A percentile compares a stretch with the other conserved stretches of the same genome.
Evolutionary conservation across 192 early-diverging fungal species (phyloP).

Genomic region (Coemansia sp.): DNA sequence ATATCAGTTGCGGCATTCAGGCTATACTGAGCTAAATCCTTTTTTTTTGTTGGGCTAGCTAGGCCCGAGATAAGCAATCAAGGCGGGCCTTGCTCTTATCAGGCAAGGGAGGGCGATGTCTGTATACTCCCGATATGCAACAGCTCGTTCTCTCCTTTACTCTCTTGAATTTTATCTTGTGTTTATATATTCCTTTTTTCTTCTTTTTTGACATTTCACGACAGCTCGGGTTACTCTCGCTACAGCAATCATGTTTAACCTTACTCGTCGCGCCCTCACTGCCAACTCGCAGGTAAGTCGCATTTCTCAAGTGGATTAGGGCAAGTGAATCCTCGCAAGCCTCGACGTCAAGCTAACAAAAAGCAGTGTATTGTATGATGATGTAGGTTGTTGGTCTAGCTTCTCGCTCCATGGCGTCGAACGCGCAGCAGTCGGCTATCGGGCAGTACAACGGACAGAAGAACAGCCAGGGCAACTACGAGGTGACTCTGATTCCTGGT

Average conservation of each 20-base stretch:
- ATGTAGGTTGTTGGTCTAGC: slow-evolving; percentile 20
- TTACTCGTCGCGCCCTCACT: slow-evolving; percentile 31
- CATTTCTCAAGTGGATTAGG: background rate
- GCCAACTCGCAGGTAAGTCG: slow-evolving; percentile 29
- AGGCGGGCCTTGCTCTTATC: background rate
- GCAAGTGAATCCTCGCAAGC: background rate
- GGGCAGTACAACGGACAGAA: slow-evolving; percentile 44
- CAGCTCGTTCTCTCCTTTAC: background rate
- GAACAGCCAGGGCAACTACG: slow-evolving; percentile 71
- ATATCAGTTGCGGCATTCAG: background rate
- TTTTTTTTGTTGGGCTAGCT: background rate
- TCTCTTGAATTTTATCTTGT: background rate
- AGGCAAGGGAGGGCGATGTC: slow-evolving; percentile 2
- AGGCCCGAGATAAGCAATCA: background rate
- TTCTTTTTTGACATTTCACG: slow-evolving; percentile 1
- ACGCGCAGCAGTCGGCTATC: slow-evolving; percentile 27
- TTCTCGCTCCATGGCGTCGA: slow-evolving; percentile 46
- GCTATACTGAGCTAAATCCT: background rate
- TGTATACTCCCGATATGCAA: background rate
- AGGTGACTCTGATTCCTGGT: slow-evolving; percentile 93
- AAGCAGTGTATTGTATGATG: background rate
- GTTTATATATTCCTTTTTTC: slow-evolving; percentile 5
- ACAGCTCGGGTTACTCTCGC: background rate
- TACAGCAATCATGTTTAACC: slow-evolving; percentile 31
- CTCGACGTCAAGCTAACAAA: background rate